Evolutionary conservation across 73 alveolate genomes (phyloP).

Genomic region (Paramecium biaurelia): DNA sequence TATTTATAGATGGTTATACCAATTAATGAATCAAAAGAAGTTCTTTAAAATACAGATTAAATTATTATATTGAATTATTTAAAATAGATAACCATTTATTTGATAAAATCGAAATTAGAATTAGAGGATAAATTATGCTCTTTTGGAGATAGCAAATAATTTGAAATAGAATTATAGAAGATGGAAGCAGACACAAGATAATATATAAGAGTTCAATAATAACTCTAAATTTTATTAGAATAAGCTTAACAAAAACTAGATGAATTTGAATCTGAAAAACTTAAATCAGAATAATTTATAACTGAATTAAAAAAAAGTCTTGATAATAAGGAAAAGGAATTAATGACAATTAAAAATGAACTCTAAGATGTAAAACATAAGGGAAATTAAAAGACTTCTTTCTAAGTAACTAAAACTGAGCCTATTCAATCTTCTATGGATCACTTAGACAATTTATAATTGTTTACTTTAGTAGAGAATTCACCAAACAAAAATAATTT

Average conservation of each 20-base stretch:
- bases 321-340: not conserved
- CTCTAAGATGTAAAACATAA: not conserved
- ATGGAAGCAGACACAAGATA: constrained; percentile 4
- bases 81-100: constrained; percentile 17
- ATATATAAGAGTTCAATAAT: constrained; percentile 15
- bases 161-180: not conserved
- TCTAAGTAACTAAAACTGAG: not conserved
- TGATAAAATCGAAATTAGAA: constrained; percentile 39
- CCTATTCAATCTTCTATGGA: not conserved
- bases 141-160: not conserved
- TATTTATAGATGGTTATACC: constrained; percentile 33
- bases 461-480: not conserved
- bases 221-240: not conserved
- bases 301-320: not conserved
- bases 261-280: constrained; percentile 5
- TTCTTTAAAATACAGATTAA: not conserved
- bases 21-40: constrained; percentile 30
- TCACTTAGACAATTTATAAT: not conserved
- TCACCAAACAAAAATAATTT: not conserved
- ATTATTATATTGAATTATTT: constrained; percentile 14
- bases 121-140: constrained; percentile 5
- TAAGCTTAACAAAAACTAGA: not conserved
- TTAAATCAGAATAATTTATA: not conserved
- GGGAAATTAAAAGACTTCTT: not conserved
- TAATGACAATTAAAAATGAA: not conserved